Percentiles rank a stretch among this genome's conserved stretches.
Conservation (phyloP, 345 rosid species). For the Nasturtium officinale region DNA sequence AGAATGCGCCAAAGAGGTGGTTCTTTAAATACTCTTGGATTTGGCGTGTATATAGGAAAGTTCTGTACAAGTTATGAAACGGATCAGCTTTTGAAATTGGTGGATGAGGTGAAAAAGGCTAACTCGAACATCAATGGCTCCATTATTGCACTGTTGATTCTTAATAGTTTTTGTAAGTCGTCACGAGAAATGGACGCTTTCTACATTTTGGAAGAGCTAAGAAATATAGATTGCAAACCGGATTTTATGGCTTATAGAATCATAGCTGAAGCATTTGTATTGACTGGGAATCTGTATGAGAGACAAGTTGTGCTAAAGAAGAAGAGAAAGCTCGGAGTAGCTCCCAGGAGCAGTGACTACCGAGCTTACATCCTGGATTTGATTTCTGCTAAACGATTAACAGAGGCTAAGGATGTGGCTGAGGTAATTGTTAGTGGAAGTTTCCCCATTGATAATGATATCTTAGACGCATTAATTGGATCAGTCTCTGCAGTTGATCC, state of each 20-base stretch:
- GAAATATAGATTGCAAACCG: slow-evolving; percentile 74
- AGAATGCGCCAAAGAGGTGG: slow-evolving; percentile 60
- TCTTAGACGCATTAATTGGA: slow-evolving; percentile 68
- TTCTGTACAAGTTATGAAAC: slow-evolving; percentile 49
- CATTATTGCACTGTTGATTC: slow-evolving; percentile 63
- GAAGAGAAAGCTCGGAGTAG: slow-evolving; percentile 92
- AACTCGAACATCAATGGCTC: slow-evolving; percentile 64
- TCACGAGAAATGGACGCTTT: slow-evolving; percentile 67
- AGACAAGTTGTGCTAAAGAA: slow-evolving; percentile 68
- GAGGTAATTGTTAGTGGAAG: slow-evolving; percentile 69
- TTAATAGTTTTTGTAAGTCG: slow-evolving; percentile 69
- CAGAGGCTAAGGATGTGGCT: slow-evolving; percentile 71
- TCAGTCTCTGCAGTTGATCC: slow-evolving; percentile 72
- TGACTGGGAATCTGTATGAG: slow-evolving; percentile 55
- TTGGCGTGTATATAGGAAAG: slow-evolving; percentile 72
- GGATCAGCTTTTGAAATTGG: slow-evolving; percentile 47
- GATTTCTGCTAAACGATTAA: slow-evolving; percentile 55
- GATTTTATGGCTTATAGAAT: slow-evolving; percentile 90
- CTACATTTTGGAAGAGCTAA: slow-evolving; percentile 67
- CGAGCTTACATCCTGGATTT: slow-evolving; percentile 62
- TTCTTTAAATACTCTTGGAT: slow-evolving; percentile 62
- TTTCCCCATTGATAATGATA: slow-evolving; percentile 75
- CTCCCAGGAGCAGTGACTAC: slow-evolving; percentile 78
- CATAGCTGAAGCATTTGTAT: slow-evolving; percentile 70
- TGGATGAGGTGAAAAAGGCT: slow-evolving; percentile 54